Conservation (phyloP, 2,329 filamentous ascomycete genomes). For the Gnomoniopsis sp. region DNA sequence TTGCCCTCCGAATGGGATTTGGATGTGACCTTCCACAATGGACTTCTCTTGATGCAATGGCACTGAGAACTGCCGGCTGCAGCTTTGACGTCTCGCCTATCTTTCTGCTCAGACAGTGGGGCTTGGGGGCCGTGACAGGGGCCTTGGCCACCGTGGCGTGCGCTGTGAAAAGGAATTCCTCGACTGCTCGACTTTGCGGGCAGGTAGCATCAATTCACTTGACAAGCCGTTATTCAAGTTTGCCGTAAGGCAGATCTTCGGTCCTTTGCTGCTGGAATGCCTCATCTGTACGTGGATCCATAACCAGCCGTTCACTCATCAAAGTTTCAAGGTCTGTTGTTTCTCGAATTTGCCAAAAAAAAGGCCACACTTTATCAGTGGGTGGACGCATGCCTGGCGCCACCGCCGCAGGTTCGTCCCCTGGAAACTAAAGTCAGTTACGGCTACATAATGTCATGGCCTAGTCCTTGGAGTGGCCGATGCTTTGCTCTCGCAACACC, state of each 20-base stretch:
- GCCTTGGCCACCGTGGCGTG: background rate
- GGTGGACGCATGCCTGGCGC: background rate
- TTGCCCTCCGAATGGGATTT: background rate
- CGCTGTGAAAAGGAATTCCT: background rate
- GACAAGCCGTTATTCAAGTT: too few species aligned
- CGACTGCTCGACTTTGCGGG: background rate
- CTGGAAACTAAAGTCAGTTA: background rate
- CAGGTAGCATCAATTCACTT: too few species aligned
- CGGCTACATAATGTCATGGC: background rate
- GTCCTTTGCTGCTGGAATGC: too few species aligned
- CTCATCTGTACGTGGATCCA: too few species aligned
- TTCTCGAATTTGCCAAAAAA: too few species aligned
- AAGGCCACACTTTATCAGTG: background rate
- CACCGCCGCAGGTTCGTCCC: background rate
- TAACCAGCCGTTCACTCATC: too few species aligned
- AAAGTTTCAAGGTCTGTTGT: too few species aligned
- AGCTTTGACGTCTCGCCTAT: slow-evolving; percentile 2
- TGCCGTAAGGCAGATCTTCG: too few species aligned
- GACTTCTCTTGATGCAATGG: background rate
- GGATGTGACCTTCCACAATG: slow-evolving; percentile 14
- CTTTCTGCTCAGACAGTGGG: background rate
- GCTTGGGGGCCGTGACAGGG: background rate
- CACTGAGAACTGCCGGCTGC: background rate
- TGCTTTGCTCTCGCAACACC: background rate
- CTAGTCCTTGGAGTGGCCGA: background rate